A percentile compares a stretch with the other conserved stretches of the same genome.
phyloP scores from a whole-genome alignment of 257 asterid species.

The Salvia rosmarinus region DNA sequence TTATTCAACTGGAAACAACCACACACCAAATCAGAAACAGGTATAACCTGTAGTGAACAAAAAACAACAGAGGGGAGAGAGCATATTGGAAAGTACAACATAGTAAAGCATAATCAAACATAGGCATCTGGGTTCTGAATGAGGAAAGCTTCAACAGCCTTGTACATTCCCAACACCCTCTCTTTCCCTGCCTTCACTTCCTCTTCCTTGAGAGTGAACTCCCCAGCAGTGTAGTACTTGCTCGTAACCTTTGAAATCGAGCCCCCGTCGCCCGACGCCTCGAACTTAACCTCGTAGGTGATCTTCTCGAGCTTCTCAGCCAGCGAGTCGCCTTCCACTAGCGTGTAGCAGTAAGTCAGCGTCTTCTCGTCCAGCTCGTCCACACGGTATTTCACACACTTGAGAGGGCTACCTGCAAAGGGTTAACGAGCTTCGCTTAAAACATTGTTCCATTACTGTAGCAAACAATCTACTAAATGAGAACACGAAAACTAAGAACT shows the following conservation, averaged over 20 bases:
- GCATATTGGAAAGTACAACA: not conserved
- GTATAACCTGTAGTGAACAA: not conserved
- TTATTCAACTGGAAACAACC: slow-evolving; percentile 18
- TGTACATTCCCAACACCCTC: slow-evolving; percentile 42
- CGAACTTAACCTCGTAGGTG: slow-evolving; percentile 44
- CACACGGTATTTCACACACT: slow-evolving; percentile 39
- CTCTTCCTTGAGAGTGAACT: slow-evolving; percentile 41
- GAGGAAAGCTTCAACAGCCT: slow-evolving; percentile 47
- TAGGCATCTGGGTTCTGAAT: slow-evolving; percentile 45
- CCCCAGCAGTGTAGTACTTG: slow-evolving; percentile 44
- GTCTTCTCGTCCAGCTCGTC: slow-evolving; percentile 41
- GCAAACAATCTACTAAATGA: not conserved
- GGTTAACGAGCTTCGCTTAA: not conserved
- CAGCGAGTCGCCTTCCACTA: slow-evolving; percentile 46
- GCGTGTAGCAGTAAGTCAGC: slow-evolving; percentile 37
- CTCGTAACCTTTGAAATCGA: slow-evolving; percentile 39
- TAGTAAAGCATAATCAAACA: slow-evolving; percentile 22
- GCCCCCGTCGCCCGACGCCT: slow-evolving; percentile 40
- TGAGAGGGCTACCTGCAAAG: slow-evolving; percentile 37
- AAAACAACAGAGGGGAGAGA: not conserved
- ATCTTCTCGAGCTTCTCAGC: slow-evolving; percentile 44
- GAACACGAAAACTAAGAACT: not conserved
- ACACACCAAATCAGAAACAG: not conserved
- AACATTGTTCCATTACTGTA: too few relatives aligned
- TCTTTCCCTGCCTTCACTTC: slow-evolving; percentile 47